These are phyloP conservation scores for Inga laurina DNA, from an alignment of 306 rosid genomes.

Conservation along the genomic window DNA sequence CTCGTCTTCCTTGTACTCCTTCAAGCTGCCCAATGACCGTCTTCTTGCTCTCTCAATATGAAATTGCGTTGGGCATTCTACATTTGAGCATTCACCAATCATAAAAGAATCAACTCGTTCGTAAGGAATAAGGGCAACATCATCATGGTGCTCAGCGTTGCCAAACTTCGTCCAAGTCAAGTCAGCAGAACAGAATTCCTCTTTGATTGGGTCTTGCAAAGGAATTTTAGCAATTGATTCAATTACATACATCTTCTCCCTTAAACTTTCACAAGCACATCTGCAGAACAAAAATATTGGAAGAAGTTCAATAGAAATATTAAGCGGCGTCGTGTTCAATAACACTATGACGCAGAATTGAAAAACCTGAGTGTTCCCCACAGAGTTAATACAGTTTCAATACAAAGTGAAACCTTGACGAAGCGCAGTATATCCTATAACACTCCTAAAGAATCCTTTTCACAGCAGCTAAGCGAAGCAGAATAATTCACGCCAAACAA, in stretches of 20 bases:
- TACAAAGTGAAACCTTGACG: neutral
- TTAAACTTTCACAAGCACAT: neutral
- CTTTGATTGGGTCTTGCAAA: conserved; percentile 84
- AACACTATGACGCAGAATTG: neutral
- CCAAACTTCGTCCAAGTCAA: conserved; percentile 91
- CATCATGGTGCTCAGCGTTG: conserved; percentile 71
- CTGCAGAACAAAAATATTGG: conserved; percentile 15
- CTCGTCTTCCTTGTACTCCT: conserved; percentile 85
- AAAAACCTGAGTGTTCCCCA: conserved; percentile 10
- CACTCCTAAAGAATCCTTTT: conserved; percentile 22
- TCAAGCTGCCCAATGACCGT: conserved; percentile 75
- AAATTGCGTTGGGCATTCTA: conserved; percentile 83
- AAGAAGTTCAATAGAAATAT: neutral
- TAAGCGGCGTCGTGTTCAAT: neutral
- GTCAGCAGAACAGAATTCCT: conserved; percentile 78
- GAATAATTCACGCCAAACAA: neutral
- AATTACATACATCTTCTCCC: conserved; percentile 57
- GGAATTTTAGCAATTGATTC: conserved; percentile 69
- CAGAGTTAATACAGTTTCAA: conserved; percentile 5
- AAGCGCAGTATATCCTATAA: conserved; percentile 26
- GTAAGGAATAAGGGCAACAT: conserved; percentile 86
- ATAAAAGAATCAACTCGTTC: conserved; percentile 88
- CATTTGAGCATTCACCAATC: conserved; percentile 81
- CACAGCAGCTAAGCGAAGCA: conserved; percentile 13
- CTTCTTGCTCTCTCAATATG: conserved; percentile 86